Evolutionary conservation across 2,329 filamentous ascomycete genomes (phyloP).

Genomic region (Metarhizium guizhouense): DNA sequence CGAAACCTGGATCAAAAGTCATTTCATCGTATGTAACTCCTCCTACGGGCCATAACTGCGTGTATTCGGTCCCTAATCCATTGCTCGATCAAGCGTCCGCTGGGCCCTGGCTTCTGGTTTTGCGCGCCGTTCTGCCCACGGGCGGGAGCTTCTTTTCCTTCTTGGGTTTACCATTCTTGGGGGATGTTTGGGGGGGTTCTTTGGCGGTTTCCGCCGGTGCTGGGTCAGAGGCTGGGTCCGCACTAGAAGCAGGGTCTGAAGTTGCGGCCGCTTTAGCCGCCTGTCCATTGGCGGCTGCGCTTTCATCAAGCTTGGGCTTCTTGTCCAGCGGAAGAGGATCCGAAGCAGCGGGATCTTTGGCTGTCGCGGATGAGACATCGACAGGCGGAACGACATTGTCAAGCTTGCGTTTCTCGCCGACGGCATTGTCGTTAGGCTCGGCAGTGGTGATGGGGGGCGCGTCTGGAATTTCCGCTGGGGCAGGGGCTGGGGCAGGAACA

Average conservation of each 20-base stretch:
- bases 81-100: slow-evolving; percentile 15
- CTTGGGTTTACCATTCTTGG: slow-evolving; percentile 21
- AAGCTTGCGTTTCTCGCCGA: slow-evolving; percentile 32
- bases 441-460: slow-evolving; percentile 1
- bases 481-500: slow-evolving; percentile 6
- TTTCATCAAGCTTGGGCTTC: slow-evolving; percentile 31
- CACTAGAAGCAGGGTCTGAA: neutral
- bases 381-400: slow-evolving; percentile 11
- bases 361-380: slow-evolving; percentile 13
- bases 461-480: neutral
- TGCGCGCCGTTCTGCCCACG: slow-evolving; percentile 28
- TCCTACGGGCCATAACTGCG: neutral
- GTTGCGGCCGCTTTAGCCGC: neutral
- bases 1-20: neutral
- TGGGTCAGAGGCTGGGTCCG: neutral
- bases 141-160: slow-evolving; percentile 27
- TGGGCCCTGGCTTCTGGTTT: slow-evolving; percentile 34
- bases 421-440: slow-evolving; percentile 11
- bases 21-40: neutral
- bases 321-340: slow-evolving; percentile 21
- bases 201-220: neutral
- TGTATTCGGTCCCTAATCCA: neutral
- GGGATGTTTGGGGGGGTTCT: slow-evolving; percentile 4
- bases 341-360: slow-evolving; percentile 13
- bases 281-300: slow-evolving; percentile 10